Conservation (phyloP, 2,329 filamentous ascomycete genomes). For the Fusarium buharicum region DNA sequence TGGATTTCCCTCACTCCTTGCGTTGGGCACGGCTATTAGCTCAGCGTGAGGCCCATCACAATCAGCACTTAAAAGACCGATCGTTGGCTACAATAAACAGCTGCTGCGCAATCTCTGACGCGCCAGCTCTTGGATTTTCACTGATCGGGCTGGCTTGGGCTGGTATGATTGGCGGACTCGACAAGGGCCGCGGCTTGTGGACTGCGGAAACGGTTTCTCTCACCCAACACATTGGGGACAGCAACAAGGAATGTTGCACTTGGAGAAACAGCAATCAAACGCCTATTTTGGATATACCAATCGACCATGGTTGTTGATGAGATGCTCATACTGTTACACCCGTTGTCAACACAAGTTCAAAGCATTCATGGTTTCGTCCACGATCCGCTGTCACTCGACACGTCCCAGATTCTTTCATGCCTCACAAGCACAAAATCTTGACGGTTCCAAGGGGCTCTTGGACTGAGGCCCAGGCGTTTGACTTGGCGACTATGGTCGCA, state of each 20-base stretch:
- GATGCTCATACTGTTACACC: slow-evolving; percentile 21
- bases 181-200: slow-evolving; percentile 26
- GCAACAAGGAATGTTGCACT: slow-evolving; percentile 15
- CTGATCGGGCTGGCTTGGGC: slow-evolving; percentile 17
- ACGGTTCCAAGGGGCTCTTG: slow-evolving; percentile 33
- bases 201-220: slow-evolving; percentile 24
- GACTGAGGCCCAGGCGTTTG: slow-evolving; percentile 37
- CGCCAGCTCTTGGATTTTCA: slow-evolving; percentile 22
- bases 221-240: slow-evolving; percentile 29
- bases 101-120: slow-evolving; percentile 17
- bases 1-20: neutral
- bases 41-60: slow-evolving; percentile 24
- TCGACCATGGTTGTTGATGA: slow-evolving; percentile 13
- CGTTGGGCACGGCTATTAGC: slow-evolving; percentile 6
- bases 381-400: slow-evolving; percentile 18
- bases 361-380: slow-evolving; percentile 35
- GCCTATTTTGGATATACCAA: slow-evolving; percentile 23
- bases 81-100: neutral
- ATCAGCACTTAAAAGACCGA: slow-evolving; percentile 20
- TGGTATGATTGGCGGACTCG: slow-evolving; percentile 27
- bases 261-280: slow-evolving; percentile 36
- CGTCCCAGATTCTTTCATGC: slow-evolving; percentile 20
- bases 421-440: slow-evolving; percentile 10
- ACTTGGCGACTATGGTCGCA: slow-evolving; percentile 41
- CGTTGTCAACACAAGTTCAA: slow-evolving; percentile 23